Conservation (phyloP, 371 early-diverging fungal species). For the Rhizomucor miehei region DNA sequence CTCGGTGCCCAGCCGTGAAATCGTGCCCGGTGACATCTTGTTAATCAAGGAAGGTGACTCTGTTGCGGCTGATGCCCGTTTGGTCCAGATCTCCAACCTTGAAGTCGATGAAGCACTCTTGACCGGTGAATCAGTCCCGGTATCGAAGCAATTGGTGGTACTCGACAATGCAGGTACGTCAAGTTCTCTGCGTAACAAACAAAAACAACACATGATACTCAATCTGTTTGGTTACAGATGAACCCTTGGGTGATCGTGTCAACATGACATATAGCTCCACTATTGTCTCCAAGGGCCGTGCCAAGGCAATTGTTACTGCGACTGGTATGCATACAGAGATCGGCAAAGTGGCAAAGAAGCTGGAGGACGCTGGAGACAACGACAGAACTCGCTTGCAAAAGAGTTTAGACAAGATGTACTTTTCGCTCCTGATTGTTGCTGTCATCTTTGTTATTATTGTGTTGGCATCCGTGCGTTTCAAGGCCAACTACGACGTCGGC, state of each 20-base stretch:
- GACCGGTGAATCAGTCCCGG: constrained; percentile 80
- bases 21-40: constrained; percentile 89
- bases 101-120: constrained; percentile 84
- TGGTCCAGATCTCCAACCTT: constrained; percentile 74
- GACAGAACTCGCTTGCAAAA: constrained; percentile 73
- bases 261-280: constrained; percentile 61
- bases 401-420: constrained; percentile 66
- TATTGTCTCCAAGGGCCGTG: constrained; percentile 38
- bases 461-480: constrained; percentile 21
- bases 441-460: constrained; percentile 47
- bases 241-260: constrained; percentile 51
- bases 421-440: constrained; percentile 56
- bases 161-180: constrained; percentile 19
- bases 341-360: constrained; percentile 80
- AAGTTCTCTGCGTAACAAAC: background rate
- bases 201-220: background rate
- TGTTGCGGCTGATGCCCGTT: constrained; percentile 82
- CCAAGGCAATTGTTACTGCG: constrained; percentile 67
- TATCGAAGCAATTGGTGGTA: constrained; percentile 48
- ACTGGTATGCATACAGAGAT: constrained; percentile 85
- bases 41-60: constrained; percentile 86
- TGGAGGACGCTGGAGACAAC: constrained; percentile 59
- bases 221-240: constrained; percentile 10
- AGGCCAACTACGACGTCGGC: constrained; percentile 20
- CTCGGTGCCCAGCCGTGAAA: constrained; percentile 58